Evolutionary conservation across 805 yeast genomes (phyloP).

Genomic region (Lachancea meyersii): DNA sequence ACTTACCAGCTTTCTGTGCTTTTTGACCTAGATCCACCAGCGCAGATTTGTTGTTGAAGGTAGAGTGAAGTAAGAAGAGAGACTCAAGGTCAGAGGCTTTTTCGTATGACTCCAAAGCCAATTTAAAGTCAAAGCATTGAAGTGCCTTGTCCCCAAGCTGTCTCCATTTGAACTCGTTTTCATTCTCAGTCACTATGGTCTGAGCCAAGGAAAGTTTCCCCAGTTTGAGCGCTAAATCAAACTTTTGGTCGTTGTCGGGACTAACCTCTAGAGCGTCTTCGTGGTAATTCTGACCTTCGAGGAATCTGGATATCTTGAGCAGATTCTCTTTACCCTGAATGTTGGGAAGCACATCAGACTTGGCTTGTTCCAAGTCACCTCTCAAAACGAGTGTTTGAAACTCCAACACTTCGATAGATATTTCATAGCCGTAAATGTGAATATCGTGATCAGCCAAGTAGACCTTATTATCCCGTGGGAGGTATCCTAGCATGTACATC

Average conservation of each 20-base stretch:
- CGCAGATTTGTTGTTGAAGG: slow-evolving; percentile 62
- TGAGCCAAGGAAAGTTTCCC: slow-evolving; percentile 66
- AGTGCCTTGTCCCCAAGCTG: slow-evolving; percentile 84
- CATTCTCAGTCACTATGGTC: slow-evolving; percentile 50
- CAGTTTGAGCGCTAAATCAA: slow-evolving; percentile 81
- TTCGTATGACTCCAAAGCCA: slow-evolving; percentile 75
- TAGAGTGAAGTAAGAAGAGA: slow-evolving; percentile 71
- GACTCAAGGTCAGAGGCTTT: slow-evolving; percentile 79
- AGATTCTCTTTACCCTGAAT: slow-evolving; percentile 56
- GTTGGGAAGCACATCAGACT: slow-evolving; percentile 49
- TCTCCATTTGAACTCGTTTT: slow-evolving; percentile 76
- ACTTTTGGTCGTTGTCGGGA: slow-evolving; percentile 83
- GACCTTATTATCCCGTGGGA: slow-evolving; percentile 83
- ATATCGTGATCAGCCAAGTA: slow-evolving; percentile 89
- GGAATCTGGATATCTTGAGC: slow-evolving; percentile 79
- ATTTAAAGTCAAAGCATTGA: slow-evolving; percentile 65
- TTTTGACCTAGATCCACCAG: slow-evolving; percentile 56
- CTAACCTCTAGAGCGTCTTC: slow-evolving; percentile 80
- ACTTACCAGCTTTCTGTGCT: slow-evolving; percentile 71
- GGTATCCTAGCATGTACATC: slow-evolving; percentile 80
- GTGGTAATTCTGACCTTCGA: slow-evolving; percentile 85
- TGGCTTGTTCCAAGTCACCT: slow-evolving; percentile 86
- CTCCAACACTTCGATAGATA: slow-evolving; percentile 82
- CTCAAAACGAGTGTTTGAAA: slow-evolving; percentile 93
- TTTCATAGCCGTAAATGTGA: slow-evolving; percentile 70